Base-by-base conservation (phyloP, 192 early-diverging fungal species). In the Chytriomyces confervae region DNA sequence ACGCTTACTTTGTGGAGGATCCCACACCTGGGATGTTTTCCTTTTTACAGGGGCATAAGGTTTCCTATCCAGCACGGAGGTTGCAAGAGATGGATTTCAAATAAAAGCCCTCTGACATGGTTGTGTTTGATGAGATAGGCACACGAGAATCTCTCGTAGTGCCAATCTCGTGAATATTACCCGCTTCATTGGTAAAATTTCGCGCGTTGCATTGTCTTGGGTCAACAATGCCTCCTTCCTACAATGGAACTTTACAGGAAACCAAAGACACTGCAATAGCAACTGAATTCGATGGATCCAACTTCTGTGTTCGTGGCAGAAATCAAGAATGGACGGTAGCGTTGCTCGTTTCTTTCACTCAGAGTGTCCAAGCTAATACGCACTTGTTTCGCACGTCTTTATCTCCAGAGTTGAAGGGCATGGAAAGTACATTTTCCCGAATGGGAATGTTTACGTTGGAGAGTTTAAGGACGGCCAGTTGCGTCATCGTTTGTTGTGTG, bases 1-100 rank as follows among this genome's bases (percentile, higher is more conserved):
- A 98, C 80, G 92, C 93, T 68, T 98, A 97, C 80, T 87, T 98
- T 60, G 45, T n/a, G 8, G 83, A 88, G 62, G 83, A 84, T 29
- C 86, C 86, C 9, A 46, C 23, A 2, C 86, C 86, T 10, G 23
- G 51, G 7, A 63, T 82, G 72, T 80, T 86, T 24, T n/a, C 69
- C 16, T 72, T 72, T 57, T 16, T 51, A 83, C 66, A n/a, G 60
- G 24, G 48, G 16, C 46, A 11, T 27, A 45, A 70, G 24, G 66
- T 77, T 29, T 6, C 48, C 24, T 77, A 77, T 50, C 76, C 69
- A 9, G 45, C 24, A 27, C 10, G 69, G 47, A 51, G 50, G 27
- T 60, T 72, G n/a, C 69, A 72, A 72, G 44, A 45, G 6, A 49
- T 49, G 20, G 69, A 72, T 72, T 68, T 68, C 45, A 68, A 68